phyloP scores from a whole-genome alignment of 2,329 filamentous ascomycete genomes.

The Domatiomyces catenatus region DNA sequence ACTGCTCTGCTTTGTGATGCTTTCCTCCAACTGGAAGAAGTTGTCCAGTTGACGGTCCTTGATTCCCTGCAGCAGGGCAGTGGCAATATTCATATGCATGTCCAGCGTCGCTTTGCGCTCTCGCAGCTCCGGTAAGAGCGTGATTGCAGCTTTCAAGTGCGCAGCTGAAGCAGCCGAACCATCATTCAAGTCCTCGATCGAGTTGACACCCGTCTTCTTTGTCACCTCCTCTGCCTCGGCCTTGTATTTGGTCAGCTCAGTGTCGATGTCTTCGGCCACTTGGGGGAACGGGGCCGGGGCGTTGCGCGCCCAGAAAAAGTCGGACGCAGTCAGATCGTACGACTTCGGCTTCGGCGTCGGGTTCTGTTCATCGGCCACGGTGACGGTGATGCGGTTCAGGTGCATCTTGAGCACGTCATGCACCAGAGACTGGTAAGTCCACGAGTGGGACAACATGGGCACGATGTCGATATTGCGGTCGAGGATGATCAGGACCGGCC shows the following conservation, averaged over 20 bases:
- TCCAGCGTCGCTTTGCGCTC: conserved; percentile 87
- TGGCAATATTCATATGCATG: conserved; percentile 98
- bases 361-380: conserved; percentile 60
- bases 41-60: conserved; percentile 92
- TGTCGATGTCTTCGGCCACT: conserved; percentile 90
- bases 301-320: conserved; percentile 96
- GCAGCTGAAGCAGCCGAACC: conserved; percentile 75
- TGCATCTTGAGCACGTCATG: conserved; percentile 64
- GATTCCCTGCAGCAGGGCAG: conserved; percentile 63
- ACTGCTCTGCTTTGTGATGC: conserved; percentile 79
- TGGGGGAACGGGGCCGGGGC: conserved; percentile 82
- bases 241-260: conserved; percentile 85
- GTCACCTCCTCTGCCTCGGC: conserved; percentile 90
- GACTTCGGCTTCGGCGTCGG: conserved; percentile 61
- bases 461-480: conserved; percentile 92
- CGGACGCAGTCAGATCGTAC: conserved; percentile 76
- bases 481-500: conserved; percentile 82
- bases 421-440: conserved; percentile 76
- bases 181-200: conserved; percentile 83
- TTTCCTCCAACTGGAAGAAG: conserved; percentile 90
- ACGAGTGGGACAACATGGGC: conserved; percentile 96
- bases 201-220: conserved; percentile 83
- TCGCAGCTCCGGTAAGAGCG: conserved; percentile 73
- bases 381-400: conserved; percentile 86
- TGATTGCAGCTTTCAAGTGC: conserved; percentile 91